Evolutionary conservation across 805 yeast genomes (phyloP).

Genomic region (Saccharomycopsis schoenii): DNA sequence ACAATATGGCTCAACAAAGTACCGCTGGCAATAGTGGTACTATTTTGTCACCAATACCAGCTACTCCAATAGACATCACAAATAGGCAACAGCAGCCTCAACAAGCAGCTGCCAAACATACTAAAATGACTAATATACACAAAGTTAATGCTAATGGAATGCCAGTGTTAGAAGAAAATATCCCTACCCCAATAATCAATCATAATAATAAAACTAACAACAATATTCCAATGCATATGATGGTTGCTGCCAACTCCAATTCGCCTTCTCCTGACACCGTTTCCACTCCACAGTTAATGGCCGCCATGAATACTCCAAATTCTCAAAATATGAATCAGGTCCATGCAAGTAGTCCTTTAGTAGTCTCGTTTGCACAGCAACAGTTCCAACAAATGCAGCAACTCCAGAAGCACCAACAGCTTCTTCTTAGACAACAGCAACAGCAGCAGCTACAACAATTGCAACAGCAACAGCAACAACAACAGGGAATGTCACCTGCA

Average conservation of each 20-base stretch:
- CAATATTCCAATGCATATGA: neutral
- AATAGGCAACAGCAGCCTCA: neutral
- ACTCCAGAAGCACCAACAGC: conserved; percentile 9
- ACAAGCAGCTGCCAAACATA: conserved; percentile 16
- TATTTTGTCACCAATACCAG: neutral
- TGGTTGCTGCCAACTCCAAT: neutral
- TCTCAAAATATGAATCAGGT: neutral
- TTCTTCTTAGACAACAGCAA: conserved; percentile 3
- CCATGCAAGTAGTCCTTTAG: neutral
- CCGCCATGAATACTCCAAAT: neutral
- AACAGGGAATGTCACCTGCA: neutral
- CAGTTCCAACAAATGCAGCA: conserved; percentile 4
- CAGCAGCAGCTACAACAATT: conserved; percentile 3
- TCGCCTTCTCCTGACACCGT: neutral
- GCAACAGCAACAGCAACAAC: neutral
- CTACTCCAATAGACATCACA: conserved; percentile 1
- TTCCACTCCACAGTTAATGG: neutral
- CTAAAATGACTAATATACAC: conserved; percentile 12
- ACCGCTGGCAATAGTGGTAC: conserved; percentile 21
- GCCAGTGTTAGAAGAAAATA: neutral
- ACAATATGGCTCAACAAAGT: conserved; percentile 15
- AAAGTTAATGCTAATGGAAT: neutral
- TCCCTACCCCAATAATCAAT: neutral
- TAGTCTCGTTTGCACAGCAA: neutral
- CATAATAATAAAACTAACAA: neutral